These are phyloP conservation scores for peach (Prunus persica) DNA, from an alignment of 306 rosid genomes.

Conservation along the genomic window DNA sequence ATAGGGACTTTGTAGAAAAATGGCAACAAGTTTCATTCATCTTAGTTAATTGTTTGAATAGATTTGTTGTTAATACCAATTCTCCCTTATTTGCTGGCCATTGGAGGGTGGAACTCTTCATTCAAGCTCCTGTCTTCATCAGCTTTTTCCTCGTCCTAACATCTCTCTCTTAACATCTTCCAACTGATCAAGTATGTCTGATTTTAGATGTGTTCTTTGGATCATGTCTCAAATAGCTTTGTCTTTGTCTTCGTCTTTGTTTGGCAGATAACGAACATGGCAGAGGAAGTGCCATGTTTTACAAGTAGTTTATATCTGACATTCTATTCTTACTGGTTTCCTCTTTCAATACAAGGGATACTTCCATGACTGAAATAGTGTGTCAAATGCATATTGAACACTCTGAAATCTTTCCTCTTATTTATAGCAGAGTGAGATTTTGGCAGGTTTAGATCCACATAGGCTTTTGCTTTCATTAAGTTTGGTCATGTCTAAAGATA, in stretches of 20 bases:
- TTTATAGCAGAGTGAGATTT: neutral
- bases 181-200: neutral
- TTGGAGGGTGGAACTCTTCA: conserved; percentile 43
- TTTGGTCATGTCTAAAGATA: neutral
- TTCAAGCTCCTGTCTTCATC: conserved; percentile 75
- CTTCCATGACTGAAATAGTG: neutral
- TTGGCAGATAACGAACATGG: conserved; percentile 73
- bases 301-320: conserved; percentile 55
- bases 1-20: too few species aligned
- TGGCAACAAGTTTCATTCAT: too few species aligned
- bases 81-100: too few species aligned
- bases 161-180: conserved; percentile 20
- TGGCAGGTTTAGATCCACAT: neutral
- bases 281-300: conserved; percentile 85
- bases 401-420: too few species aligned
- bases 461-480: neutral
- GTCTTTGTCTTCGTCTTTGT: conserved; percentile 17
- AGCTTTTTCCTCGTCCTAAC: conserved; percentile 90
- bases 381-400: neutral
- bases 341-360: conserved; percentile 39
- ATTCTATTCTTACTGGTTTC: conserved; percentile 59
- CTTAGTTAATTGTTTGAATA: too few species aligned
- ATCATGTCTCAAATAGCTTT: conserved; percentile 28
- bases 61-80: too few species aligned
- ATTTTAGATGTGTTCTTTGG: conserved; percentile 1